Evolutionary conservation across 2,329 filamentous ascomycete species (phyloP).

Genomic region (Stachybotrys echinatus): DNA sequence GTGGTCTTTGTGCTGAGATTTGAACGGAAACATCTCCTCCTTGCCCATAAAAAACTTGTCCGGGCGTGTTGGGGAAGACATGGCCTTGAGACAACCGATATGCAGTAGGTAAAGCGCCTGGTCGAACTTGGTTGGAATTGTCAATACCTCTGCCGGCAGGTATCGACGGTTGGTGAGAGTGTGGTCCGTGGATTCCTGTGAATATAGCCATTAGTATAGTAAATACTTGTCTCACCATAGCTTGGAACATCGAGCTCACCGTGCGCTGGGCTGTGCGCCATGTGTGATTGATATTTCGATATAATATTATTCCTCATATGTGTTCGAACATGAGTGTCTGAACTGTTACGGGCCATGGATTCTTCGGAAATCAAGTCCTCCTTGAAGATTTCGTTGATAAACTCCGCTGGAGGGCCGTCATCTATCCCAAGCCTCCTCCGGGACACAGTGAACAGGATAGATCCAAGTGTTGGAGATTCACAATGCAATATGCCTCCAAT

Average conservation of each 20-base stretch:
- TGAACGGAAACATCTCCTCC: too few species aligned
- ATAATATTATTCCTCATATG: background rate
- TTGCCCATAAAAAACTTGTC: too few species aligned
- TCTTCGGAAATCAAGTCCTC: background rate
- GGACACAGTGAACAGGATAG: background rate
- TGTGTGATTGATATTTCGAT: background rate
- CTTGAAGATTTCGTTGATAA: background rate
- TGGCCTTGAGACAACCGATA: too few species aligned
- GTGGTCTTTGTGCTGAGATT: too few species aligned
- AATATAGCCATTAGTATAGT: too few species aligned
- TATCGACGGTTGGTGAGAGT: too few species aligned
- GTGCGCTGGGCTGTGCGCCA: background rate
- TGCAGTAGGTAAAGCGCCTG: too few species aligned
- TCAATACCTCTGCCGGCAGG: too few species aligned
- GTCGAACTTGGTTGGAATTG: too few species aligned
- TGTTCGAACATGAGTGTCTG: background rate
- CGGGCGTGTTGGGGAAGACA: too few species aligned
- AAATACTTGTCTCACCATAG: background rate
- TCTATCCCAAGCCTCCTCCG: background rate
- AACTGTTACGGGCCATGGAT: background rate
- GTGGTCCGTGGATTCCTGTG: too few species aligned
- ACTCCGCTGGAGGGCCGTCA: background rate
- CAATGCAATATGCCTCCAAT: slow-evolving; percentile 15
- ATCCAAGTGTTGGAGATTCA: slow-evolving; percentile 13
- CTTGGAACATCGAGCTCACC: background rate